Conservation (phyloP, 2,329 filamentous ascomycete species). For the Aspergillus tubingensis region DNA sequence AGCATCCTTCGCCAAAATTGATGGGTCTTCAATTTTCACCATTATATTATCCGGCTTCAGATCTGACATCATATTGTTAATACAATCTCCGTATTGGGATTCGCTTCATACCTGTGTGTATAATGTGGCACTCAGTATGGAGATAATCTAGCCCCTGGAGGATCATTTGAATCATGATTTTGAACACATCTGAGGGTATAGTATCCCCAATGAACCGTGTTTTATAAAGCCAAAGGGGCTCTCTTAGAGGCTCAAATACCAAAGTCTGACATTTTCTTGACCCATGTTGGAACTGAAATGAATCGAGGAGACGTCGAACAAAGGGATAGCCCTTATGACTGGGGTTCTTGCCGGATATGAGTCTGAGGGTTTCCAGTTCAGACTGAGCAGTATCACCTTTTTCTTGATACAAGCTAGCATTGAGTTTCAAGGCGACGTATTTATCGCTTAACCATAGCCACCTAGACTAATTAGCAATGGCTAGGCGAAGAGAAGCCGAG, state of each 20-base stretch:
- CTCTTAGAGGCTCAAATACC: constrained; percentile 38
- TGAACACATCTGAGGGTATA: constrained; percentile 35
- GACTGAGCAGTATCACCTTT: constrained; percentile 11
- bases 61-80: constrained; percentile 26
- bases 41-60: constrained; percentile 48
- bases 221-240: constrained; percentile 32
- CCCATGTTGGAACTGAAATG: constrained; percentile 27
- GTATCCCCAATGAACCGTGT: constrained; percentile 23
- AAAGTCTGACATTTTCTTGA: constrained; percentile 13
- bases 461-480: too few species aligned
- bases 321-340: constrained; percentile 33
- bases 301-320: constrained; percentile 35
- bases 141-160: constrained; percentile 47
- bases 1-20: constrained; percentile 25
- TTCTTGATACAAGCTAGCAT: constrained; percentile 20
- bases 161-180: constrained; percentile 37
- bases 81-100: neutral
- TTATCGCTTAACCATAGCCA: too few species aligned
- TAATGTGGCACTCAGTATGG: constrained; percentile 44
- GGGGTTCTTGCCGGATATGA: constrained; percentile 30
- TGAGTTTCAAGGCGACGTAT: constrained; percentile 29
- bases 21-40: constrained; percentile 32
- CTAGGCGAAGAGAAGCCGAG: too few species aligned
- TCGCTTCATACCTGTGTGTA: constrained; percentile 40
- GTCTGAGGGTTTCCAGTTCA: constrained; percentile 32